Base-by-base conservation (phyloP, 371 early-diverging fungal genomes). In the Funneliformis caledonium region DNA sequence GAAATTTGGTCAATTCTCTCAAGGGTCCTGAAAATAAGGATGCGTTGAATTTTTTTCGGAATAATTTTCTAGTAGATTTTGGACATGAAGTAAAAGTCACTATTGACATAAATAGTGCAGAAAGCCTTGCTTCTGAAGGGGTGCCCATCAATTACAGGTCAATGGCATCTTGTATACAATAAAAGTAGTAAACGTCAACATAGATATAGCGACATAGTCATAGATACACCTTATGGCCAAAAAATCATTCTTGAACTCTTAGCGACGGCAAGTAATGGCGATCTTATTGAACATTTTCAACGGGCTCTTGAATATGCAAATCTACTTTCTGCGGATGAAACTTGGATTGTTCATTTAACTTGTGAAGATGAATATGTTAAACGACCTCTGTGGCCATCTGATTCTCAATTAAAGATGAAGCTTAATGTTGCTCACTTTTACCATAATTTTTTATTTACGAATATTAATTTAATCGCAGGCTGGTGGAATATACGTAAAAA, bases 181-280 rank as follows among this genome's bases (percentile, higher is more conserved):
- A 9, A 62, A 70, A 4, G 19, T 62, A 73, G n/a, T 61, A 6
- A 12, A 60, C 73, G 48, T 50, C 4, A 42, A 31, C 45, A 73
- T 59, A 62, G 62, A 22, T 80, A 80, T 59, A 48, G n/a, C 19
- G 80, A 73, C 48, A 80, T 80, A 56, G 73, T 73, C n/a, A 80
- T 80, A 26, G 11, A n/a, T 42, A 14, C 8, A 50, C 22, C 77
- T 31, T 3, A 33, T 22, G 10, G 10, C 7, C 22, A 16, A 56
- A 64, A 12, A 45, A 42, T 47, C 62, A n/a, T 64, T 60, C 73
- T 80, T 22, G 80, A 80, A 47, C 80, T 80, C 10, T 61, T 80
- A 22, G 80, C 80, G 11, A 72, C 80, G 5, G 80, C 62, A 73
- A 33, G 16, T 12, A 7, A 47, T 4, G 16, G 2, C 2, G 43